A percentile compares a stretch with the other conserved stretches of the same genome.
Evolutionary conservation across 1,284 basidiomycete genomes (phyloP).

Genomic region (Pseudozyma tsukubaensis): DNA sequence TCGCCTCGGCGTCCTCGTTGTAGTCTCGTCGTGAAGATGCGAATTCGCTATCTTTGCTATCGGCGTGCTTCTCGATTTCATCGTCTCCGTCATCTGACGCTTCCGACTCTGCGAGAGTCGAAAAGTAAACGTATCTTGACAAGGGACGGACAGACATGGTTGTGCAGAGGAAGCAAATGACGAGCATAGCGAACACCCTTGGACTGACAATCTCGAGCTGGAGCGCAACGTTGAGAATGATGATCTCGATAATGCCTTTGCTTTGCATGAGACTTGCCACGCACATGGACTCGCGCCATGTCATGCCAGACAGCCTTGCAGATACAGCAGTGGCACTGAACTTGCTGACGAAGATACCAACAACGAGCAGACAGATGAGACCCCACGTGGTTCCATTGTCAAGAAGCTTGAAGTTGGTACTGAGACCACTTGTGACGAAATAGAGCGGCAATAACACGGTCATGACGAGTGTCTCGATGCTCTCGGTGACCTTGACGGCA

Average conservation of each 20-base stretch:
- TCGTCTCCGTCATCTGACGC: not conserved
- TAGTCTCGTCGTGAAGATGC: not conserved
- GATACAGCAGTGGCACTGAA: constrained; percentile 40
- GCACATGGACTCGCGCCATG: constrained; percentile 50
- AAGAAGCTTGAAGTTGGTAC: constrained; percentile 53
- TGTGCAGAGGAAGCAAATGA: constrained; percentile 50
- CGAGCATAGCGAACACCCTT: constrained; percentile 53
- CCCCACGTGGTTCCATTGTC: constrained; percentile 47
- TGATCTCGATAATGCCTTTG: constrained; percentile 58
- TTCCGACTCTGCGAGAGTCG: constrained; percentile 14
- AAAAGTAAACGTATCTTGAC: constrained; percentile 46
- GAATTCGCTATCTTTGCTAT: not conserved
- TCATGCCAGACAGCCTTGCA: constrained; percentile 44
- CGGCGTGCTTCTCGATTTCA: constrained; percentile 6
- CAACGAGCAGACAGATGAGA: constrained; percentile 48
- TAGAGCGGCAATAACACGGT: constrained; percentile 51
- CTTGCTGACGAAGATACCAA: constrained; percentile 55
- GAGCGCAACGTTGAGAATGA: constrained; percentile 52
- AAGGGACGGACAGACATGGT: constrained; percentile 49
- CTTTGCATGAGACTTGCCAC: constrained; percentile 53
- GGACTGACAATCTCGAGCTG: constrained; percentile 42
- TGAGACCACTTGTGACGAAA: constrained; percentile 51
- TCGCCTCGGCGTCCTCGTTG: not conserved
- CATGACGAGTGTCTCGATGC: constrained; percentile 51
- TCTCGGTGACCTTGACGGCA: constrained; percentile 53